Evolutionary conservation across 208 protist genomes (phyloP), one percentile per base, ranked within the genome.

Genomic region (Trypanosoma avium): DNA sequence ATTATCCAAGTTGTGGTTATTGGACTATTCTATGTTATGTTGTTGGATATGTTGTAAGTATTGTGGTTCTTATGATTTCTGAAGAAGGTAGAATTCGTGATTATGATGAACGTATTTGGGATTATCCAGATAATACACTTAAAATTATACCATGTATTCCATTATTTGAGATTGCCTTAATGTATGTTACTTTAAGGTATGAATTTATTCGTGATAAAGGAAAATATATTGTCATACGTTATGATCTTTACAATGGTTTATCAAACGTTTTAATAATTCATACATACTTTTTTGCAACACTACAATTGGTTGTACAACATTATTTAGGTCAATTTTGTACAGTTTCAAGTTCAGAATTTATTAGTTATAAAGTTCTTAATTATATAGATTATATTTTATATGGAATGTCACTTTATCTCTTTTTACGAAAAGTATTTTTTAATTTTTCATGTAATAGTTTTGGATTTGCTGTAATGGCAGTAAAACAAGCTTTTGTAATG

Each of bases 21-120:
- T 90, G 78, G 77, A 90, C 84, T 6, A 90, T 92, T 60, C 70
- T 91, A 45, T 81, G 74, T 49, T 89, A 91, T 67, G 81, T 92
- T 10, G 70, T 73, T 35, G 81, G 85, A 5, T 92, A 90, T 47
- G 79, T 95, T 21, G 64, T 88, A 12, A 77, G 68, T 36, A 72
- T 92, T 46, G 83, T 91, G 26, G 52, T 52, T 0, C 85, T 80
- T 32, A 84, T 91, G 75, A 61, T 70, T 10, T 63, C 77, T 13
- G 85, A 95, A 64, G 75, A 90, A 61, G 70, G 67, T 4, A 84
- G 86, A 57, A 88, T 92, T 45, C 60, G 53, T 29, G 58, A 80
- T 45, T 95, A 95, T 56, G 77, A 86, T 17, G 67, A 90, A 33
- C 67, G 80, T 46, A 21, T 75, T 4, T 90, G 79, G 81, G 36